Evolutionary conservation across 345 rosid species (phyloP), one percentile per base, ranked within the genome.

Genomic region (Brassica cretica): DNA sequence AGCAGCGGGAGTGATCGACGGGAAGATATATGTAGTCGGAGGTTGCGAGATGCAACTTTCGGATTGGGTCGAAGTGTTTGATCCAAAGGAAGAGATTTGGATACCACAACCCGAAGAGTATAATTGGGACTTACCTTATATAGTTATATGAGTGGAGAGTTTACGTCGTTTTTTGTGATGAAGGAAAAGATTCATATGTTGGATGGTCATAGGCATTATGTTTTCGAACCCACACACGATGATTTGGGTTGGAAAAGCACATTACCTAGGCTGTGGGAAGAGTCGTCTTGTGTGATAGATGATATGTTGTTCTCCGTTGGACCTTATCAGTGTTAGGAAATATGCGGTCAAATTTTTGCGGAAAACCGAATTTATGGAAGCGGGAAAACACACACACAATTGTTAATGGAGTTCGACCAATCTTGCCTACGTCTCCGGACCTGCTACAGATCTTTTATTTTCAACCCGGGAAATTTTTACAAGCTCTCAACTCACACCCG

Each of bases 11-110:
- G 18, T 72, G 0, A 11, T 62, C n/a, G n/a, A 62, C 41, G 46
- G 76, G 1, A 62, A 62, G 30, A 72, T 72, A 27, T 18, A 41
- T 4, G 75, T 71, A 10, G 8, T 39, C 24, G 75, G 75, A 60
- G 75, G 53, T 12, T 44, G 53, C 53, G 53, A 44, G 16, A 44
- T 11, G 53, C 15, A 11, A 11, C 1, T 1, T 12, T 11, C 5
- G 5, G 53, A 44, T 44, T 44, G 53, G 53, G 15, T 44, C 15
- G 53, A 44, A 44, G 53, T 44, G 53, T 44, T 44, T 12, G 53
- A 44, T 11, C 53, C 4, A 44, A 44, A 44, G n/a, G 15, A 11
- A 12, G 15, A 49, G 56, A 49, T 5, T 14, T 49, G 56, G 53
- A 35, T 35, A 35, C 41, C 41, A 35, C 41, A 35, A 35, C 41